These are phyloP conservation scores for Bolboschoenoplectus hybrid DNA, from an alignment of 202 grass and related monocot species.

Conservation along the genomic window DNA sequence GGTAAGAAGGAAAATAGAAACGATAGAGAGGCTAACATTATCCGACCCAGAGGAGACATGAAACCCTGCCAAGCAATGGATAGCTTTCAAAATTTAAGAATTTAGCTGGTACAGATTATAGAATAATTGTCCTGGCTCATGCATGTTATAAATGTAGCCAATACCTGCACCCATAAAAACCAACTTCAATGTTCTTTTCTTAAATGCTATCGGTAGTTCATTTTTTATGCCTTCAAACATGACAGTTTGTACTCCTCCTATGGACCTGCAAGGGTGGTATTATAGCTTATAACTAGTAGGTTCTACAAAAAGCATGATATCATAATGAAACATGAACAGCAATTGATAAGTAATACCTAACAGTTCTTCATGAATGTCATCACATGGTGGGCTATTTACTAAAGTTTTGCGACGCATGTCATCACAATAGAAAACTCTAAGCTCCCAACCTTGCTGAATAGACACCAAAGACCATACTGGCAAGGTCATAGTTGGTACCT, in stretches of 20 bases:
- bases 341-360: constrained; percentile 35
- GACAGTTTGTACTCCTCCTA: constrained; percentile 33
- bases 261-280: constrained; percentile 36
- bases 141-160: constrained; percentile 16
- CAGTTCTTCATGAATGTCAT: background rate
- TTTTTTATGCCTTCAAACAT: constrained; percentile 31
- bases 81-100: constrained; percentile 3
- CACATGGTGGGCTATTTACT: constrained; percentile 5
- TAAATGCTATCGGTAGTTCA: constrained; percentile 27
- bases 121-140: background rate
- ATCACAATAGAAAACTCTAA: background rate
- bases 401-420: background rate
- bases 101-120: background rate
- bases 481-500: constrained; percentile 21
- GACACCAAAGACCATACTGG: constrained; percentile 22
- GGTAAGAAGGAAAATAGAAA: constrained; percentile 22
- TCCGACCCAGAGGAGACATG: background rate
- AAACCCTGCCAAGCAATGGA: background rate
- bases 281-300: constrained; percentile 31
- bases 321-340: constrained; percentile 25
- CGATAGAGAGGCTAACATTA: background rate
- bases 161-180: constrained; percentile 28
- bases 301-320: constrained; percentile 24
- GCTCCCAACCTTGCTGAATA: constrained; percentile 27
- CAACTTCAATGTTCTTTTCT: constrained; percentile 32